Evolutionary conservation across 1,284 basidiomycete species (phyloP).

Genomic region (Agroathelia rolfsii): DNA sequence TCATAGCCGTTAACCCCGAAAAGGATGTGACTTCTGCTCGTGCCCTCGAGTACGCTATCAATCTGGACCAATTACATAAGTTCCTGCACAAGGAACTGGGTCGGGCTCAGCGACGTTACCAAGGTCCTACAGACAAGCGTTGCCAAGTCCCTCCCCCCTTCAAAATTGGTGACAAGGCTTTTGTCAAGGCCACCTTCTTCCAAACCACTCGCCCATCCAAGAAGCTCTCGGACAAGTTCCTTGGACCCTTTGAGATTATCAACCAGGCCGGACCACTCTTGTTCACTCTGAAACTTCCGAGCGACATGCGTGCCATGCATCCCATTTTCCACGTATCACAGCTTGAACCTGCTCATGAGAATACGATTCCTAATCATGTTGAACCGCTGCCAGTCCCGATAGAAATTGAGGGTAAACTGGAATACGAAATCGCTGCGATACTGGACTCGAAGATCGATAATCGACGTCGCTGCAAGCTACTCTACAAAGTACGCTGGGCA

Average conservation of each 20-base stretch:
- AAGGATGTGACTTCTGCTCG: too few relatives aligned
- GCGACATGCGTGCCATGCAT: constrained; percentile 10
- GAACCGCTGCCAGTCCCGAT: constrained; percentile 17
- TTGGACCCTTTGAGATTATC: constrained; percentile 24
- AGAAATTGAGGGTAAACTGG: constrained; percentile 13
- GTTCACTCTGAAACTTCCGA: too few relatives aligned
- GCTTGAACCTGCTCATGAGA: constrained; percentile 19
- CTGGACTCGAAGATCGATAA: constrained; percentile 16
- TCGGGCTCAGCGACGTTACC: not conserved
- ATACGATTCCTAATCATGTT: constrained; percentile 12
- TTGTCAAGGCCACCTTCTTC: constrained; percentile 15
- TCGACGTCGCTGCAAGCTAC: constrained; percentile 11
- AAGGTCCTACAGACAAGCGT: not conserved
- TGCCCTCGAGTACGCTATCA: constrained; percentile 12
- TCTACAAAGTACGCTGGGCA: constrained; percentile 13
- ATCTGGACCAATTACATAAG: constrained; percentile 15
- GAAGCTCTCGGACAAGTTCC: constrained; percentile 20
- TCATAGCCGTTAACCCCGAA: too few relatives aligned
- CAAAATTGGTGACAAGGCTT: constrained; percentile 15
- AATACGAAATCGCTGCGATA: constrained; percentile 19
- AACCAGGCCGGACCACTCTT: too few relatives aligned
- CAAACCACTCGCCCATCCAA: constrained; percentile 18
- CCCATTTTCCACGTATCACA: constrained; percentile 22
- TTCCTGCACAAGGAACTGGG: constrained; percentile 12
- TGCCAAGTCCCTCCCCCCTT: constrained; percentile 3